Conservation (phyloP, 208 protist species). For the Endotrypanum monterogeii region DNA sequence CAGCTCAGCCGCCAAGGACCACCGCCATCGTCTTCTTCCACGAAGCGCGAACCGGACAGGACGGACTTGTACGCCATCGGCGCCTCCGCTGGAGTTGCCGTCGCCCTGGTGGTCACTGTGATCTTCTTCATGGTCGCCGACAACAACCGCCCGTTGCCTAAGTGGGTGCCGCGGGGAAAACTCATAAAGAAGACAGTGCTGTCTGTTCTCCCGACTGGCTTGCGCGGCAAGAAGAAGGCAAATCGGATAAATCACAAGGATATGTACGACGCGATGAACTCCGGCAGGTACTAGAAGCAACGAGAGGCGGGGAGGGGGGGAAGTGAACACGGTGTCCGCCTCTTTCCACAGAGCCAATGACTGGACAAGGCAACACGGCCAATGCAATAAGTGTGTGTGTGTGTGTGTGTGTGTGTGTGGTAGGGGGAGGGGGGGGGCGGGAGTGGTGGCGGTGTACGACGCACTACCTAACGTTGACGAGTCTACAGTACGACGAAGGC, state of each 20-base stretch:
- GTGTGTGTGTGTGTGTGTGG: too few relatives aligned
- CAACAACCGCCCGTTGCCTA: constrained; percentile 75
- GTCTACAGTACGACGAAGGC: too few relatives aligned
- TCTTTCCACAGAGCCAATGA: too few relatives aligned
- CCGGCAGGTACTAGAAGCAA: constrained; percentile 15
- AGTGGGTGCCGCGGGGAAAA: constrained; percentile 82
- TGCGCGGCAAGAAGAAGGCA: constrained; percentile 49
- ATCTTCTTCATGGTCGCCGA: constrained; percentile 79
- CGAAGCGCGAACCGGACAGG: constrained; percentile 21
- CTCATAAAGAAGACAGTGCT: constrained; percentile 81
- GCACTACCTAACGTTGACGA: too few relatives aligned
- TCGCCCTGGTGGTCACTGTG: constrained; percentile 53
- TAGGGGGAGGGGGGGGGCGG: too few relatives aligned
- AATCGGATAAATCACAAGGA: constrained; percentile 68
- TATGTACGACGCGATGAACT: constrained; percentile 89
- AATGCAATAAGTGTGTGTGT: too few relatives aligned
- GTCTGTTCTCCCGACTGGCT: constrained; percentile 53
- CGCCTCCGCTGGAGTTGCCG: constrained; percentile 51
- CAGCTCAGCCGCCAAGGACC: constrained; percentile 74
- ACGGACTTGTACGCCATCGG: constrained; percentile 60
- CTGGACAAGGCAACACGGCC: too few relatives aligned
- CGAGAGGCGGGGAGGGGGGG: background rate
- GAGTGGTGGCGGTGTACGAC: too few relatives aligned
- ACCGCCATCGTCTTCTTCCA: background rate
- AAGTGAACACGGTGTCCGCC: too few relatives aligned